A percentile compares a stretch with the other conserved stretches of the same genome.
Conservation (phyloP, 2,329 filamentous ascomycete species). For the Metarhizium album region DNA sequence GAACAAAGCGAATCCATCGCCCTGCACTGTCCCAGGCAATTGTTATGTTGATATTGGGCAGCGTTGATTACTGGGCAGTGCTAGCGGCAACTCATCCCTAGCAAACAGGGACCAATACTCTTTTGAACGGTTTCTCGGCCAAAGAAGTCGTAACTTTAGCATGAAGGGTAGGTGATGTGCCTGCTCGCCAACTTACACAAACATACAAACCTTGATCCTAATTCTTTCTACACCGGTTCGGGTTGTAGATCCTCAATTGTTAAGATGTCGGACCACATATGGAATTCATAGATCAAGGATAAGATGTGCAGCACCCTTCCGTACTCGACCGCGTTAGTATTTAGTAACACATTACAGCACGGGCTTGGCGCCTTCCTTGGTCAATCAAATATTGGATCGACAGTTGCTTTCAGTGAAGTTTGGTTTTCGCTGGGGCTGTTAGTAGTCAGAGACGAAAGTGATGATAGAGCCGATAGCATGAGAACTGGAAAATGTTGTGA, state of each 20-base stretch:
- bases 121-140: not conserved
- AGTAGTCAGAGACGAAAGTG: too few species aligned
- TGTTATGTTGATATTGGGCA: not conserved
- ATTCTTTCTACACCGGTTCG: not conserved
- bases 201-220: not conserved
- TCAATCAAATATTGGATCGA: not conserved
- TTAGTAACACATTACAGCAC: not conserved
- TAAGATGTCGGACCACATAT: not conserved
- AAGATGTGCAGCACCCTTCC: not conserved
- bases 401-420: not conserved
- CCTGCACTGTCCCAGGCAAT: not conserved
- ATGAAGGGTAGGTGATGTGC: not conserved
- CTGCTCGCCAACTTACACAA: not conserved
- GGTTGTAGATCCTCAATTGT: not conserved
- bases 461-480: too few species aligned
- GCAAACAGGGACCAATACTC: not conserved
- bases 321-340: not conserved
- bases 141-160: not conserved
- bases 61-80: not conserved
- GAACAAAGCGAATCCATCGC: not conserved
- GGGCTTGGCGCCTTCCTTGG: not conserved
- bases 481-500: too few species aligned
- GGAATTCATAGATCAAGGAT: not conserved
- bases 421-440: too few species aligned
- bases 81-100: not conserved